A percentile compares a stretch with the other conserved stretches of the same genome.
Evolutionary conservation across 2,329 filamentous ascomycete genomes (phyloP).

Genomic region (Claviceps maximensis): DNA sequence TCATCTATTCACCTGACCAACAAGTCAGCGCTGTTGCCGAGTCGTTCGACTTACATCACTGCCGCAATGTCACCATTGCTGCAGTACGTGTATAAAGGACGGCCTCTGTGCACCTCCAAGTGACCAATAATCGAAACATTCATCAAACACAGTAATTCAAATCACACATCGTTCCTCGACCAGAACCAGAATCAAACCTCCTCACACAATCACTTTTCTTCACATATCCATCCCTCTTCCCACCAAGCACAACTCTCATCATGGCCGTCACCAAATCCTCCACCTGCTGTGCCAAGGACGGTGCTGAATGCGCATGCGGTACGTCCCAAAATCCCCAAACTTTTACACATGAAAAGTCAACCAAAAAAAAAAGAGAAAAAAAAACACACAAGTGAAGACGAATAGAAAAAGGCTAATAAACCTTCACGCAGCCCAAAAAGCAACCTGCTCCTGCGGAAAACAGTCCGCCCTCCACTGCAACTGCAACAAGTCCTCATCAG

Average conservation of each 20-base stretch:
- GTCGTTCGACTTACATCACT: not conserved
- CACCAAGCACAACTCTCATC: slow-evolving; percentile 8
- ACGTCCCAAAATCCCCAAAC: slow-evolving; percentile 18
- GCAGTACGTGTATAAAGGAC: slow-evolving; percentile 1
- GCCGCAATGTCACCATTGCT: not conserved
- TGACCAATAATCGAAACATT: not conserved
- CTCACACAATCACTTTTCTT: not conserved
- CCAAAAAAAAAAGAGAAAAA: not conserved
- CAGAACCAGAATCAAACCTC: not conserved
- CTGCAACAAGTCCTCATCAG: slow-evolving; percentile 60
- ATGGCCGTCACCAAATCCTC: slow-evolving; percentile 27
- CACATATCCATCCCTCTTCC: not conserved
- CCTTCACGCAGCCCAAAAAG: slow-evolving; percentile 38
- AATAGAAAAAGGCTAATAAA: not conserved
- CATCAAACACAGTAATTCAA: not conserved
- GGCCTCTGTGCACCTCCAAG: not conserved
- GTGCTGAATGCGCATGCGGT: slow-evolving; percentile 43
- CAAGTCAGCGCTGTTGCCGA: not conserved
- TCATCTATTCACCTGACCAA: not conserved
- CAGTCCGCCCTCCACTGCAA: slow-evolving; percentile 75
- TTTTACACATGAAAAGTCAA: too few relatives aligned
- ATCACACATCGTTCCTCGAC: not conserved
- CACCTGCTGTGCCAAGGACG: slow-evolving; percentile 44
- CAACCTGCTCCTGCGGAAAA: slow-evolving; percentile 80
- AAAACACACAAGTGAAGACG: too few relatives aligned